Percentiles rank a stretch among this genome's conserved stretches.
These are phyloP conservation scores for Helianthus tuberosus DNA, from an alignment of 129 eudicot species.

Conservation along the genomic window DNA sequence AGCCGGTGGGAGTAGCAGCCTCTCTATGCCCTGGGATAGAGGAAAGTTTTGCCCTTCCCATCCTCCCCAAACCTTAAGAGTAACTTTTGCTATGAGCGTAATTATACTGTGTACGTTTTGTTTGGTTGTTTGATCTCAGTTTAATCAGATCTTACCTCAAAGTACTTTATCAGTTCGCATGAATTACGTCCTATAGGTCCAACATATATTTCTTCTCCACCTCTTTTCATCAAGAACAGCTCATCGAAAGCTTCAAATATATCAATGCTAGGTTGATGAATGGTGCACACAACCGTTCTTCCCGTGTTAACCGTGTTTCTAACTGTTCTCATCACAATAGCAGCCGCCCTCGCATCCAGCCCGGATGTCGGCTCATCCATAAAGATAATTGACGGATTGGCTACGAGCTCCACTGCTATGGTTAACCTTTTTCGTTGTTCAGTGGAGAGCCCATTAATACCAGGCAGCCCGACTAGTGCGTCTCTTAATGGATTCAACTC, in stretches of 20 bases:
- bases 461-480: conserved; percentile 74
- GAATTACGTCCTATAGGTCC: conserved; percentile 80
- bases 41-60: no score
- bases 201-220: conserved; percentile 70
- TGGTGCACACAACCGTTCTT: conserved; percentile 65
- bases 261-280: conserved; percentile 61
- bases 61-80: no score
- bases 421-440: conserved; percentile 83
- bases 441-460: conserved; percentile 71
- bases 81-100: no score
- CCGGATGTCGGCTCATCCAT: conserved; percentile 68
- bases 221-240: conserved; percentile 79
- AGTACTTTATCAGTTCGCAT: conserved; percentile 57
- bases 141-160: conserved; percentile 46
- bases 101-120: no score
- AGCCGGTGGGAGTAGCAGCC: no score
- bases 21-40: no score
- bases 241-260: conserved; percentile 64
- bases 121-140: neutral
- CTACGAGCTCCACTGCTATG: conserved; percentile 61
- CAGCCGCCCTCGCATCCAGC: conserved; percentile 61
- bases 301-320: conserved; percentile 61
- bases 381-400: conserved; percentile 55
- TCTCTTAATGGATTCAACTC: conserved; percentile 52
- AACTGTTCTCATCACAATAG: conserved; percentile 61